phyloP scores from a whole-genome alignment of 1,284 basidiomycete genomes.

The Tilletiaria anomala region DNA sequence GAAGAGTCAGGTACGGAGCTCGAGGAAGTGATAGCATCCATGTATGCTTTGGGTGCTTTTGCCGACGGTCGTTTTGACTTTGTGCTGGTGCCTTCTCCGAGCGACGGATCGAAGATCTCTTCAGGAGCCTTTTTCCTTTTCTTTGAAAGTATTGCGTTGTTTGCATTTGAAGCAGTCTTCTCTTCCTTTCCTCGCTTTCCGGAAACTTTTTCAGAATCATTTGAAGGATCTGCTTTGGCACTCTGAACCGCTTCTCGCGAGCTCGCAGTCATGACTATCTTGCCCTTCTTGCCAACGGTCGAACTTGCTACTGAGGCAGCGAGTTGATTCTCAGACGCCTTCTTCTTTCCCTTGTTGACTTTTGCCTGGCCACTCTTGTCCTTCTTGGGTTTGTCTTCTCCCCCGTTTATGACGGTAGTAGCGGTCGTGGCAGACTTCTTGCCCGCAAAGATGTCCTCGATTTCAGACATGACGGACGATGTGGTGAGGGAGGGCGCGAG shows the following conservation, averaged over 20 bases:
- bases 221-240: not conserved
- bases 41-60: not conserved
- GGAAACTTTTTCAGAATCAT: not conserved
- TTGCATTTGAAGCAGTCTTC: too few species aligned
- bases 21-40: not conserved
- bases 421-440: not conserved
- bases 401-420: too few species aligned
- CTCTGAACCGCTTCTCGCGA: too few species aligned
- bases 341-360: too few species aligned
- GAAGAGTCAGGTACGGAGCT: not conserved
- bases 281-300: too few species aligned
- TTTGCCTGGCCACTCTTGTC: not conserved
- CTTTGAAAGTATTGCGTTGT: too few species aligned
- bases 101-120: not conserved
- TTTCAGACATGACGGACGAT: not conserved
- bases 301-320: too few species aligned
- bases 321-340: too few species aligned
- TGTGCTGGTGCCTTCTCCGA: not conserved
- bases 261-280: too few species aligned
- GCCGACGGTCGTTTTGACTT: too few species aligned
- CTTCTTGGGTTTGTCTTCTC: not conserved
- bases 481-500: not conserved
- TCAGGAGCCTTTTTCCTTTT: not conserved
- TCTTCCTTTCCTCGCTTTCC: too few species aligned
- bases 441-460: not conserved